Evolutionary conservation across 1,139 yeast species (phyloP), one percentile per base, ranked within the genome.

Genomic region (Candida sojae): DNA sequence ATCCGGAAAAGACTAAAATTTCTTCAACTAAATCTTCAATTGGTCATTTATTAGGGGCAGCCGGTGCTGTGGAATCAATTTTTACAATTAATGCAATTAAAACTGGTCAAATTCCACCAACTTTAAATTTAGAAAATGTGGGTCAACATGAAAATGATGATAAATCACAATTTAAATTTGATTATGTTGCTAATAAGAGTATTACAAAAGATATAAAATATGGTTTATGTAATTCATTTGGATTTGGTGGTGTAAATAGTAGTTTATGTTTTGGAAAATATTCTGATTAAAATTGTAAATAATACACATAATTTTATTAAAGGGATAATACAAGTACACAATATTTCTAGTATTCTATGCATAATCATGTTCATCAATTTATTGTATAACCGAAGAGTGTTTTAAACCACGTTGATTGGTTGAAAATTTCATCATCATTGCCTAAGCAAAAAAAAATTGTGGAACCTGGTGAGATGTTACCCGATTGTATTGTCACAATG

Each of bases 221-320:
- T 55, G 97, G 93, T 0, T 56, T 95, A 57, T 83, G 91, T 48
- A 95, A 95, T 62, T 89, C 97, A 56, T 93, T 95, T 71, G 99
- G 99, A 0, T 93, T 95, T 70, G 99, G 99, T 7, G 99, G 99
- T 11, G 91, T 96, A 6, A 95, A 95, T 66, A 86, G 96, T 11
- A 79, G 96, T 21, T 48, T 66, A 6, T 51, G 66, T n/a, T 62
- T 66, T 43, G 58, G 55, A 26, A 60, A 57, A 44, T 62, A 50
- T 42, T 25, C 38, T 35, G 26, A 25, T 17, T 23, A 35, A 35
- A 17, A 17, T 21, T 13, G 11, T 40, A 26, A n/a, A 28, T n/a
- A n/a, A n/a, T n/a, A n/a, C n/a, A n/a, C n/a, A n/a, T n/a, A n/a
- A n/a, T n/a, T n/a, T n/a, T n/a, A n/a, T n/a, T n/a, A n/a, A n/a